Base-by-base conservation (phyloP, 495 filamentous ascomycete genomes). In the Halenospora varia region DNA sequence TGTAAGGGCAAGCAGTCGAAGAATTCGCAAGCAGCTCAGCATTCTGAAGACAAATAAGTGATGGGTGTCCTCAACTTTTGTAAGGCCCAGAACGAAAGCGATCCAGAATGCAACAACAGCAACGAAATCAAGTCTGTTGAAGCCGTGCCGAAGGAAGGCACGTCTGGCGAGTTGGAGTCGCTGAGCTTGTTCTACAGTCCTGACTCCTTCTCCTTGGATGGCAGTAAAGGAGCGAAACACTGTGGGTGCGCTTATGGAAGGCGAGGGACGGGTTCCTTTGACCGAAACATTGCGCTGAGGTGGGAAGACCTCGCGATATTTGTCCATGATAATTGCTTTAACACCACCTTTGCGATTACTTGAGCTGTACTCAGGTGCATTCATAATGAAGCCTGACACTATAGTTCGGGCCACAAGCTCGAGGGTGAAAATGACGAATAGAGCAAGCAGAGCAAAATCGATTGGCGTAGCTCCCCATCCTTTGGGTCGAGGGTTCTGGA, bases 31-130 rank as follows among this genome's bases (percentile, higher is more conserved):
- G 75, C 90, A 96, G 62, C 91, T 96, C 52, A 98, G 77, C 94
- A 98, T 98, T 35, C 87, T 82, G 68, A 99, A 99, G 23, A 99
- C 82, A 66, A 91, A 96, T 10, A 96, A 67, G 63, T 94, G 88
- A 39, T 79, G 76, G 10, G 73, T 57, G 51, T 71, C 73, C 64
- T 97, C 90, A 18, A 92, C 64, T 9, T 83, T 86, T 18, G 77
- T 77, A 18, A 90, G 60, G 20, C 83, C 78, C 49, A 98, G 77
- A 29, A 83, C 69, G 62, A 96, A 92, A 0, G 89, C 84, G 46
- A 96, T 84, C 94, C 94, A 99, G 70, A 88, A 97, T 4, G 92
- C 86, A n/a, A 93, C 78, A n/a, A 99, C 87, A 3, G 94, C 95
- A 29, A 99, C 73, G 73, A 97, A 97, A 70, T 99, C 94, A 2